Conservation (phyloP, 805 yeast genomes). For the Pachysolen tannophilus region DNA sequence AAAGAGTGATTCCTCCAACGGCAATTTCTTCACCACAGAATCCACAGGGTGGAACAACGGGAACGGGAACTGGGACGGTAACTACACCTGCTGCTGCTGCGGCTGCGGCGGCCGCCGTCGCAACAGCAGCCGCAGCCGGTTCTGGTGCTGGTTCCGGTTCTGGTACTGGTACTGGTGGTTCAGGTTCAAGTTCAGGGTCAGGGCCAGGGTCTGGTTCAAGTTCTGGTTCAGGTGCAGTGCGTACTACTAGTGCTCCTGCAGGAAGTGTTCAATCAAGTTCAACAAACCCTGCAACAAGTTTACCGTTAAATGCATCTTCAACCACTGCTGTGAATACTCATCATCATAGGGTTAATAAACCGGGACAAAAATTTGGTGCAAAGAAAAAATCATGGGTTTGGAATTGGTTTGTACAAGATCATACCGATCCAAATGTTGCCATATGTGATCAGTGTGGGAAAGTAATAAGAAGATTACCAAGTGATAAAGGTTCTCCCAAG, state of each 20-base stretch:
- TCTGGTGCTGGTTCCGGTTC: background rate
- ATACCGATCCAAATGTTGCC: slow-evolving; percentile 37
- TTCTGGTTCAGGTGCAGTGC: too few species aligned
- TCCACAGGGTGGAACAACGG: too few species aligned
- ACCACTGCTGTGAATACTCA: background rate
- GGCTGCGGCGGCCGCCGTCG: background rate
- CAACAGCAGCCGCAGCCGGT: slow-evolving; percentile 1
- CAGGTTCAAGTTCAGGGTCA: too few species aligned
- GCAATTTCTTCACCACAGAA: too few species aligned
- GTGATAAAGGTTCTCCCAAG: slow-evolving; percentile 54
- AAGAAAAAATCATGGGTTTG: slow-evolving; percentile 58
- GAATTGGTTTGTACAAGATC: slow-evolving; percentile 52
- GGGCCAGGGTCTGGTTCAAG: too few species aligned
- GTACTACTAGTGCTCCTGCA: background rate
- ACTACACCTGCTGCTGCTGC: background rate
- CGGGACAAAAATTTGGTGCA: slow-evolving; percentile 53
- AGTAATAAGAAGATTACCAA: slow-evolving; percentile 35
- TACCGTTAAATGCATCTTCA: background rate
- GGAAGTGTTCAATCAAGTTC: too few species aligned
- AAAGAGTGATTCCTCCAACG: too few species aligned
- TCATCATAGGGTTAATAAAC: slow-evolving; percentile 30
- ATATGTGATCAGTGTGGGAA: slow-evolving; percentile 48
- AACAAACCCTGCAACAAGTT: too few species aligned
- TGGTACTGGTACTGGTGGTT: background rate
- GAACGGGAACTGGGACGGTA: too few species aligned